Conservation (phyloP, 129 eudicot species). For the Centaurea solstitialis region DNA sequence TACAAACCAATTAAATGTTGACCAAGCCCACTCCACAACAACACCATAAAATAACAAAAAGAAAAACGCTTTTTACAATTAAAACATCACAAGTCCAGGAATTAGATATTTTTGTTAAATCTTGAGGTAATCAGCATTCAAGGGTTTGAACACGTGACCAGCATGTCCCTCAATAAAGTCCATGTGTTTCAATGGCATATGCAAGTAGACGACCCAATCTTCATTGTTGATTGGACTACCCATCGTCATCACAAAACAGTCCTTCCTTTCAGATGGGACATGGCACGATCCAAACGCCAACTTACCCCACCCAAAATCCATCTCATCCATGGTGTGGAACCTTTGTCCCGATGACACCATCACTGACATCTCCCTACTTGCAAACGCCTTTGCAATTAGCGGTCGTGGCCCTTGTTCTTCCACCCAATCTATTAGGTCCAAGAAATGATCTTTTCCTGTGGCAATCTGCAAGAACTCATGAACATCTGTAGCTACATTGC, state of each 20-base stretch:
- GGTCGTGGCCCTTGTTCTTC: constrained; percentile 47
- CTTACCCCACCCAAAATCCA: constrained; percentile 61
- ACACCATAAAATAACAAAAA: neutral
- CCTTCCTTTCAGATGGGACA: constrained; percentile 45
- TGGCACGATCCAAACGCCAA: constrained; percentile 53
- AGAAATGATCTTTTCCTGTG: constrained; percentile 40
- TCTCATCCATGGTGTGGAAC: constrained; percentile 32
- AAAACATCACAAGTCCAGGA: neutral
- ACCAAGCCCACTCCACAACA: neutral
- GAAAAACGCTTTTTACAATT: neutral
- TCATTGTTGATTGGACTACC: constrained; percentile 49
- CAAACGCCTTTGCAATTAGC: constrained; percentile 31
- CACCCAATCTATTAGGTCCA: constrained; percentile 54
- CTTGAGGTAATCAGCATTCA: constrained; percentile 34
- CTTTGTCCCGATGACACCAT: constrained; percentile 53
- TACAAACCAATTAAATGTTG: neutral
- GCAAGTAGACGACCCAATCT: constrained; percentile 67
- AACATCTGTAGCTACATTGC: constrained; percentile 29
- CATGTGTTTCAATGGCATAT: constrained; percentile 39
- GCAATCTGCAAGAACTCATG: constrained; percentile 34
- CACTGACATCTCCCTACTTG: constrained; percentile 23
- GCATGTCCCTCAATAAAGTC: constrained; percentile 38
- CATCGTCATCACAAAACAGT: constrained; percentile 67
- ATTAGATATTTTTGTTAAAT: neutral
- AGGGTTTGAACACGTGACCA: constrained; percentile 35